A percentile compares a stretch with the other conserved stretches of the same genome.
Conservation (phyloP, 2,329 filamentous ascomycete genomes). For the Xylaria sp. region DNA sequence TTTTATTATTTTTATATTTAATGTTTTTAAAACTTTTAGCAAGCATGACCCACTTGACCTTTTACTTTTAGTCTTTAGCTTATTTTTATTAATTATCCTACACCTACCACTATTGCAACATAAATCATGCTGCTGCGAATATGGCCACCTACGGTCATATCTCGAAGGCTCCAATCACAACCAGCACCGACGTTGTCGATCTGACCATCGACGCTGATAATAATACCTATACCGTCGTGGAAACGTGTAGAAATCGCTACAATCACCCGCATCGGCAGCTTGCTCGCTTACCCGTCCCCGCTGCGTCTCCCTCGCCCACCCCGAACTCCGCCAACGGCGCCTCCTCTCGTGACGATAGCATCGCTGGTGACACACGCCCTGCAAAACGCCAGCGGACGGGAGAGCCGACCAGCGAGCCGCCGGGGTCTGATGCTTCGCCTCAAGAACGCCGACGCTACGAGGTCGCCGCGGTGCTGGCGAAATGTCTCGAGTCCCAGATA, state of each 20-base stretch:
- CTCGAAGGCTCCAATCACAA: not conserved
- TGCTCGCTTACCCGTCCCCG: too few relatives aligned
- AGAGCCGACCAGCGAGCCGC: constrained; percentile 11
- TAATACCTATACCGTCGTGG: too few relatives aligned
- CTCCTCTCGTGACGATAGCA: not conserved
- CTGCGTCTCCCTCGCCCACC: not conserved
- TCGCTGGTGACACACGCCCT: not conserved
- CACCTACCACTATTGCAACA: constrained; percentile 2
- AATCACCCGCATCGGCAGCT: too few relatives aligned
- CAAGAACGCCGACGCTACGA: constrained; percentile 7
- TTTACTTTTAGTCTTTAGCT: not conserved
- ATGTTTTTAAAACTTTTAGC: not conserved
- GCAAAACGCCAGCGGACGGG: constrained; percentile 29
- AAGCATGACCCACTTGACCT: not conserved
- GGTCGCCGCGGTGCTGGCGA: constrained; percentile 33
- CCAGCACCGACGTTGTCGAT: constrained; percentile 23
- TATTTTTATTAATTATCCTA: not conserved
- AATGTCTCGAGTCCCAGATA: constrained; percentile 45
- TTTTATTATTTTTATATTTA: constrained; percentile 23
- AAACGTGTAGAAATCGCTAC: too few relatives aligned
- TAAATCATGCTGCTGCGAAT: constrained; percentile 1
- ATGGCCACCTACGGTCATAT: not conserved
- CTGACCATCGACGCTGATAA: constrained; percentile 9
- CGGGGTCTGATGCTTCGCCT: not conserved
- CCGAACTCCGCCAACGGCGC: not conserved